Percentiles rank a stretch among this genome's conserved stretches.
phyloP scores from a whole-genome alignment of 306 rosid genomes.

The Castanopsis chinensis region DNA sequence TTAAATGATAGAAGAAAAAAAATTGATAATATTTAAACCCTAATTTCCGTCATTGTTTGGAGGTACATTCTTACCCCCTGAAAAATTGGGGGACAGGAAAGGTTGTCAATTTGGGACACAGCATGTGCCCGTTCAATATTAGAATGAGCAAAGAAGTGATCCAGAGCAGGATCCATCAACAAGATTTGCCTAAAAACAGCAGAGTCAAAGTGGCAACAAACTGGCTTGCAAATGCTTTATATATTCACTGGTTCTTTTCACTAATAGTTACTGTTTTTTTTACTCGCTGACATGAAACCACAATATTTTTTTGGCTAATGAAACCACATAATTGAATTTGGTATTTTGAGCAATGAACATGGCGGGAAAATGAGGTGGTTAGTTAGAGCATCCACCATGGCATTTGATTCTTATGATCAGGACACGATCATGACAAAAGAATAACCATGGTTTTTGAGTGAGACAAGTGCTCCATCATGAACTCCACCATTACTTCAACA shows the following conservation, averaged over 20 bases:
- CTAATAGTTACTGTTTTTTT: not conserved
- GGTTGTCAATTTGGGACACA: not conserved
- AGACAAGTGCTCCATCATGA: not conserved
- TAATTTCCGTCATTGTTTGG: too few species aligned
- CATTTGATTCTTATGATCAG: not conserved
- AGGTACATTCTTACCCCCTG: not conserved
- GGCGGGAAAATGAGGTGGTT: not conserved
- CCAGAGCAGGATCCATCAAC: not conserved
- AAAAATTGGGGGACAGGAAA: not conserved
- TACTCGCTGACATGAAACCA: not conserved
- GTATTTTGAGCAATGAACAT: not conserved
- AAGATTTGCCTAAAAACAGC: not conserved
- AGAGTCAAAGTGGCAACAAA: not conserved
- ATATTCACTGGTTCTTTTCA: not conserved
- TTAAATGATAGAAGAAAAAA: too few species aligned
- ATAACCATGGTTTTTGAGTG: not conserved
- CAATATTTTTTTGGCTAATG: not conserved
- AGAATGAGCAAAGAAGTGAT: too few species aligned
- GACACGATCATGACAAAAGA: not conserved
- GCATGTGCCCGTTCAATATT: not conserved
- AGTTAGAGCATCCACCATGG: not conserved
- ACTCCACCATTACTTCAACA: not conserved
- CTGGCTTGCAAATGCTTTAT: not conserved
- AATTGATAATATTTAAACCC: too few species aligned
- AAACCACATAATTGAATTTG: not conserved